phyloP scores from a whole-genome alignment of 1,284 basidiomycete species.

The Irpex lacteus region DNA sequence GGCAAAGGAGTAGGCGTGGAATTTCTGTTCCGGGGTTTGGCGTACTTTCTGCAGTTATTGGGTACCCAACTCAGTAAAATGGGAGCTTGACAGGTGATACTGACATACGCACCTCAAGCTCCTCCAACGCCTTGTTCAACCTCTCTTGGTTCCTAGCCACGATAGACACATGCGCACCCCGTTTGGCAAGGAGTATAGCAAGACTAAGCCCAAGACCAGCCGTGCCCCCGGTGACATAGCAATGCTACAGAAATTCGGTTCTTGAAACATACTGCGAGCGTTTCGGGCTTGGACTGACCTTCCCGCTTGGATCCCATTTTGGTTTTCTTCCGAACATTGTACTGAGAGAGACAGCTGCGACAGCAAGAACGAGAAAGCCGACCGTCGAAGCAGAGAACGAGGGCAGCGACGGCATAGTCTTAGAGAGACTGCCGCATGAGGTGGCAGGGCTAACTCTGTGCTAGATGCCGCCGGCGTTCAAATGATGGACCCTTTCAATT shows the following conservation, averaged over 20 bases:
- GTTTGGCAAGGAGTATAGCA: conserved; percentile 61
- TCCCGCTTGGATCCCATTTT: conserved; percentile 15
- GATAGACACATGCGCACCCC: conserved; percentile 80
- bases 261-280: background rate
- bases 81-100: background rate
- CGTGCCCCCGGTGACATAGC: conserved; percentile 80
- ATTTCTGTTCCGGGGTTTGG: conserved; percentile 50
- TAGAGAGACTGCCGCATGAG: background rate
- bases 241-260: conserved; percentile 43
- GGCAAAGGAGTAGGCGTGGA: conserved; percentile 61
- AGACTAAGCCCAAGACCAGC: conserved; percentile 76
- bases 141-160: conserved; percentile 69
- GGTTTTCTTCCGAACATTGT: conserved; percentile 13
- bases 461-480: background rate
- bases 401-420: background rate
- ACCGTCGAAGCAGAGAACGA: background rate
- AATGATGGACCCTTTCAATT: background rate
- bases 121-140: conserved; percentile 52
- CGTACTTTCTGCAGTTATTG: conserved; percentile 35
- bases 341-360: background rate
- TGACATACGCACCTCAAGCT: conserved; percentile 54
- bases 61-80: background rate
- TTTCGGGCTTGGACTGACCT: conserved; percentile 10
- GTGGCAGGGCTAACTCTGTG: background rate
- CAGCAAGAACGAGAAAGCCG: background rate